Conservation (phyloP, 805 yeast species). For the Candida yuanshanica region DNA sequence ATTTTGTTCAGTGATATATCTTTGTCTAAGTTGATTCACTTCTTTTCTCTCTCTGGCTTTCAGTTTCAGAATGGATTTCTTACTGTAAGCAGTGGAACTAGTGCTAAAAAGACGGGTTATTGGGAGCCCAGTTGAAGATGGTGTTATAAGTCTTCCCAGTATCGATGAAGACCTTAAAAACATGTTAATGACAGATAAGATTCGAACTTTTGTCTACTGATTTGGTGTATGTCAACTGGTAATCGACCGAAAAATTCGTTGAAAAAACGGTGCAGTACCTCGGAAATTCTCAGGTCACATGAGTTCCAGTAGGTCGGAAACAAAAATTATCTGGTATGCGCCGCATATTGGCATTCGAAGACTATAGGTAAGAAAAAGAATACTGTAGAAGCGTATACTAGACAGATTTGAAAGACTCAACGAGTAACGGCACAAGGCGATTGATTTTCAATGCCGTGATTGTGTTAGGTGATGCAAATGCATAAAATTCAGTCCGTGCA, state of each 20-base stretch:
- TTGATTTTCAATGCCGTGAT: not conserved
- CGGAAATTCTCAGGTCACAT: not conserved
- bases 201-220: not conserved
- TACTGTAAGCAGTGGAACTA: conserved; percentile 4
- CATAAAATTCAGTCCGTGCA: not conserved
- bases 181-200: too few species aligned
- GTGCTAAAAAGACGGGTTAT: conserved; percentile 11
- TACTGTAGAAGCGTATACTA: too few species aligned
- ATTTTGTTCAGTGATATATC: conserved; percentile 20
- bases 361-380: too few species aligned
- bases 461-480: not conserved
- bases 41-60: conserved; percentile 22
- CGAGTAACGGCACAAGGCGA: not conserved
- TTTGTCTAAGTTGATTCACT: conserved; percentile 22
- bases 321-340: not conserved
- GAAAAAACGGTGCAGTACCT: conserved; percentile 1
- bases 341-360: not conserved
- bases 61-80: conserved; percentile 22
- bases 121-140: conserved; percentile 1
- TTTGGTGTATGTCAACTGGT: not conserved
- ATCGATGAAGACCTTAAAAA: not conserved
- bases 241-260: conserved; percentile 3
- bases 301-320: not conserved
- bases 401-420: not conserved
- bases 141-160: conserved; percentile 9